These are phyloP conservation scores for Fusarium guadeloupense DNA, from an alignment of 2,329 filamentous ascomycete genomes.

Conservation along the genomic window DNA sequence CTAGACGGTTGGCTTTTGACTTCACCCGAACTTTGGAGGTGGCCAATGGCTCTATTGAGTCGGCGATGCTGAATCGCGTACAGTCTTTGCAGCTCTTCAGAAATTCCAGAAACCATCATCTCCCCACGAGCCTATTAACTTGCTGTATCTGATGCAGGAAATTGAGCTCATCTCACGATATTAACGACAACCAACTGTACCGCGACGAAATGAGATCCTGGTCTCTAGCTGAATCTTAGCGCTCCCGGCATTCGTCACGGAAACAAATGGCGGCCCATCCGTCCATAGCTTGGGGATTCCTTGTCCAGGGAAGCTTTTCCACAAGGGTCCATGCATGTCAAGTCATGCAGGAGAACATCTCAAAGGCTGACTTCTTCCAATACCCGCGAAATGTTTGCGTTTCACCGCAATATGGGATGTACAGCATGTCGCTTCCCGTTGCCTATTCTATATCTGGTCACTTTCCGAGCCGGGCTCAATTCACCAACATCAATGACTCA, in stretches of 20 bases:
- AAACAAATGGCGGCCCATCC: slow-evolving; percentile 29
- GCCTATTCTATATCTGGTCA: slow-evolving; percentile 21
- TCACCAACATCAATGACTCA: slow-evolving; percentile 11
- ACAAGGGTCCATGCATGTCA: slow-evolving; percentile 38
- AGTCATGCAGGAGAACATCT: slow-evolving; percentile 30
- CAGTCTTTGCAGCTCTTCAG: slow-evolving; percentile 12
- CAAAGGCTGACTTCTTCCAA: slow-evolving; percentile 5
- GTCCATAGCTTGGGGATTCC: slow-evolving; percentile 27
- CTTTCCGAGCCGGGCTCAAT: slow-evolving; percentile 23
- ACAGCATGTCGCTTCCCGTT: slow-evolving; percentile 29
- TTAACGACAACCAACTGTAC: slow-evolving; percentile 20
- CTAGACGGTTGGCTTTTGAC: slow-evolving; percentile 27
- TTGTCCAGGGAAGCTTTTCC: slow-evolving; percentile 19
- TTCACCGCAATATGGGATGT: slow-evolving; percentile 17
- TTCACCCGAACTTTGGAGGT: slow-evolving; percentile 26
- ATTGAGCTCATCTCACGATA: slow-evolving; percentile 10
- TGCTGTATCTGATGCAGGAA: neutral
- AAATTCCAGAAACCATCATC: slow-evolving; percentile 12
- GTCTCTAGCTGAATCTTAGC: slow-evolving; percentile 22
- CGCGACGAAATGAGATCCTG: slow-evolving; percentile 20
- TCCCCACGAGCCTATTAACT: neutral
- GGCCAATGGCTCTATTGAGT: slow-evolving; percentile 15
- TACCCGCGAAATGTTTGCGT: slow-evolving; percentile 27
- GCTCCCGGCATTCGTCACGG: slow-evolving; percentile 26
- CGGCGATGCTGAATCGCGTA: slow-evolving; percentile 36